A percentile compares a stretch with the other conserved stretches of the same genome.
These are phyloP conservation scores for Botryobasidium botryosum DNA, from an alignment of 768 basidiomycete species.

Conservation along the genomic window DNA sequence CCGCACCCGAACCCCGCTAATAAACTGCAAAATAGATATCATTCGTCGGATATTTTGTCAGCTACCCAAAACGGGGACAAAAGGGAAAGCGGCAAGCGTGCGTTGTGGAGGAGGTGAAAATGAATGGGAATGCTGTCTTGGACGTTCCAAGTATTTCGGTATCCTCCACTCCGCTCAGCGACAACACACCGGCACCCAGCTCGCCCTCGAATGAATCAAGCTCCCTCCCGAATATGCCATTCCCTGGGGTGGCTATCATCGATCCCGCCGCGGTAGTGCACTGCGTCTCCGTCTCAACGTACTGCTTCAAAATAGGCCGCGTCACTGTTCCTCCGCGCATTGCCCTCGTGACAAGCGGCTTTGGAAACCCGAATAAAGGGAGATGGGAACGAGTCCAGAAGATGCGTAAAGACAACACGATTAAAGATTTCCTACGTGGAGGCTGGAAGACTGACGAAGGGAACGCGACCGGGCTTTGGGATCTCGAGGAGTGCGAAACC, in stretches of 20 bases:
- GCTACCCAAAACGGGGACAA: constrained; percentile 1
- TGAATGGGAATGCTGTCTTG: no score
- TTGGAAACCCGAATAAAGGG: constrained; percentile 7
- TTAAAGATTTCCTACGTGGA: constrained; percentile 5
- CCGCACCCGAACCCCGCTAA: no score
- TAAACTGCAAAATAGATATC: no score
- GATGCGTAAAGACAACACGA: constrained; percentile 6
- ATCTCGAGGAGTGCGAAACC: constrained; percentile 9
- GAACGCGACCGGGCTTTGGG: constrained; percentile 6
- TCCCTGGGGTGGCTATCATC: no score
- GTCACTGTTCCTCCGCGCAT: constrained; percentile 12
- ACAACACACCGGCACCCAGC: no score
- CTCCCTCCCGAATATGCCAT: no score
- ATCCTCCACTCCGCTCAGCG: no score
- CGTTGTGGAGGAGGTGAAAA: no score
- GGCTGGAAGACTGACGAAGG: constrained; percentile 11
- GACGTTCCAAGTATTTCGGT: no score
- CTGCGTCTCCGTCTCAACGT: constrained; percentile 10
- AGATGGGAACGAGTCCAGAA: constrained; percentile 12
- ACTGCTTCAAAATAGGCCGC: constrained; percentile 12
- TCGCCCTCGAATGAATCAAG: no score
- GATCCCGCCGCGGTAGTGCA: constrained; percentile 10
- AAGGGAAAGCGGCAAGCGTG: no score
- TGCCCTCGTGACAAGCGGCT: constrained; percentile 10
- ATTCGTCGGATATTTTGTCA: constrained; percentile 1